A percentile compares a stretch with the other conserved stretches of the same genome.
Conservation (phyloP, 73 alveolate species). For the Paramecium octaurelia region DNA sequence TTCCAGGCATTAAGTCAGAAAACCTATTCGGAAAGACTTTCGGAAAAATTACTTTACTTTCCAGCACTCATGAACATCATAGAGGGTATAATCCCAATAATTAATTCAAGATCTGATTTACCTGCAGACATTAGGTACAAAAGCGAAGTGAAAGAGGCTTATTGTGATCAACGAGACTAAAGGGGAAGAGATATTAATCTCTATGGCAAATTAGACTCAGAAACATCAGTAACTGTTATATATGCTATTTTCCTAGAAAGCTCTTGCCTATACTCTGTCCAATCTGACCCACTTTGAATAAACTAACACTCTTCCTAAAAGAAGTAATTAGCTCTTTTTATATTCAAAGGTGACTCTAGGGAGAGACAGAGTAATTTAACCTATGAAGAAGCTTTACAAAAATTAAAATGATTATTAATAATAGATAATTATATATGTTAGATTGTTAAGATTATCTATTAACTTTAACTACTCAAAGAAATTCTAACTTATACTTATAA, state of each 20-base stretch:
- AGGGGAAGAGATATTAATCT: background rate
- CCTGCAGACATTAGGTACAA: constrained; percentile 61
- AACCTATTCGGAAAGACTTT: constrained; percentile 58
- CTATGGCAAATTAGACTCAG: constrained; percentile 34
- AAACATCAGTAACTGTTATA: constrained; percentile 43
- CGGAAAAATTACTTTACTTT: constrained; percentile 53
- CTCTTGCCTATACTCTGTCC: constrained; percentile 5
- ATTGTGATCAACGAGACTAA: constrained; percentile 32
- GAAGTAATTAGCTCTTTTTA: background rate
- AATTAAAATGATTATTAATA: constrained; percentile 5
- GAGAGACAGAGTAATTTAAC: background rate
- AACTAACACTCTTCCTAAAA: background rate
- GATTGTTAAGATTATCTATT: background rate
- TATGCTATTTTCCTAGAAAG: background rate
- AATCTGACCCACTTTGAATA: constrained; percentile 16
- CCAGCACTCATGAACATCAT: constrained; percentile 54
- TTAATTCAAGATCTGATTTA: constrained; percentile 29
- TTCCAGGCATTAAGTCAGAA: constrained; percentile 60
- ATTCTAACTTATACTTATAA: too few species aligned
- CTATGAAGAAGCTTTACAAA: constrained; percentile 13
- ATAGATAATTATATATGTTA: background rate
- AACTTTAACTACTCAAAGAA: background rate
- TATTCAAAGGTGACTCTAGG: background rate
- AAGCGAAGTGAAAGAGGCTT: constrained; percentile 49
- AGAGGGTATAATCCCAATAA: background rate